These are phyloP conservation scores for Neckera pumila DNA, from an alignment of 225 moss, liverwort and hornwort species.

Conservation along the genomic window DNA sequence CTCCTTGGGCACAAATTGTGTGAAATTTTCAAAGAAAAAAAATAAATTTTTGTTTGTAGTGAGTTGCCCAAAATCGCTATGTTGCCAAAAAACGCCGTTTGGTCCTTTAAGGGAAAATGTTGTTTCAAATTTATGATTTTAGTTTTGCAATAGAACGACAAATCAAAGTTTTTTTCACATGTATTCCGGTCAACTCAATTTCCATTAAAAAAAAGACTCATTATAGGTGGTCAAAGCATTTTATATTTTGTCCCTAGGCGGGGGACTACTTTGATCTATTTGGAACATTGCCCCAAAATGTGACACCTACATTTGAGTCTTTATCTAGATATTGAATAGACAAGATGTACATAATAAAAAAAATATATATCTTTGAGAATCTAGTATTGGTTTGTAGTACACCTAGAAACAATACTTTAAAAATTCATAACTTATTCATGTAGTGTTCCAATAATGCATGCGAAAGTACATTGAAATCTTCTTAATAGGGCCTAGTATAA, in stretches of 20 bases:
- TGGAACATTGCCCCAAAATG: neutral
- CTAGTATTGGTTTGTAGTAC: neutral
- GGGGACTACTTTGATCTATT: no score
- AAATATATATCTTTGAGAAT: neutral
- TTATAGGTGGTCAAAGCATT: no score
- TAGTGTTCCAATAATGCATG: neutral
- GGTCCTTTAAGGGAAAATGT: no score
- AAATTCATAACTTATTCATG: neutral
- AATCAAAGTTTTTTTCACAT: neutral
- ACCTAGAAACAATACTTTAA: neutral
- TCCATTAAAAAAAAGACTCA: no score
- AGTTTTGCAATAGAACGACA: neutral
- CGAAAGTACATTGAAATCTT: neutral
- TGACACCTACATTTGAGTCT: neutral
- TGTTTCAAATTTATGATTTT: neutral
- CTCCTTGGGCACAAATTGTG: no score
- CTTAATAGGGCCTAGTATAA: neutral
- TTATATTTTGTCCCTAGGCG: no score
- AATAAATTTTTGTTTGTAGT: no score
- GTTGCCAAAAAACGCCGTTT: no score
- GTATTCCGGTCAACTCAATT: no score
- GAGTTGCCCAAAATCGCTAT: no score
- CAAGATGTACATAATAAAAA: neutral
- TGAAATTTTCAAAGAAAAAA: no score
- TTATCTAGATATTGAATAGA: neutral